These are phyloP conservation scores for Rhododendron simsii DNA, from an alignment of 148 eudicot species.

Conservation along the genomic window DNA sequence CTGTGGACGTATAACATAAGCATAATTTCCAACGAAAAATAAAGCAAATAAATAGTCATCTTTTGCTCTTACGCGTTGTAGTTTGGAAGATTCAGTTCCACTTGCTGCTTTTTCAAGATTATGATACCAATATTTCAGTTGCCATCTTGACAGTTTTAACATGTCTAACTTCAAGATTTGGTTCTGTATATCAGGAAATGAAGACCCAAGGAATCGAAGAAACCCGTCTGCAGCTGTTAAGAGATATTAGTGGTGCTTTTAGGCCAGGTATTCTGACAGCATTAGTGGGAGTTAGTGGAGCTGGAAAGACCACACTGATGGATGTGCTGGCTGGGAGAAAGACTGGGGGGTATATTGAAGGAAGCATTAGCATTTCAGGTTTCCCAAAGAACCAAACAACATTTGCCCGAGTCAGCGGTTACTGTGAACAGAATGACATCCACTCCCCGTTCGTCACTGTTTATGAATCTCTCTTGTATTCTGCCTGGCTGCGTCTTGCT, in stretches of 20 bases:
- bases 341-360: conserved; percentile 1
- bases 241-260: conserved; percentile 13
- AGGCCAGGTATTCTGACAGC: conserved; percentile 39
- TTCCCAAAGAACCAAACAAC: not conserved
- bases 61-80: not conserved
- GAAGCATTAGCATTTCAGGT: conserved; percentile 1
- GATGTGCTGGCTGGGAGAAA: not conserved
- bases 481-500: conserved; percentile 39
- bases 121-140: not conserved
- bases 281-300: conserved; percentile 9
- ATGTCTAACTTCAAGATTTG: not conserved
- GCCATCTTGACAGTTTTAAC: not conserved
- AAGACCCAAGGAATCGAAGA: conserved; percentile 30
- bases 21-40: not conserved
- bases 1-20: not conserved
- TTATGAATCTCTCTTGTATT: conserved; percentile 35
- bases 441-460: conserved; percentile 38
- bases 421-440: conserved; percentile 24
- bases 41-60: not conserved
- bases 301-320: conserved; percentile 1
- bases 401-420: conserved; percentile 3
- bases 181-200: conserved; percentile 27
- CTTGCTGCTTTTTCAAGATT: not conserved
- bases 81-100: not conserved
- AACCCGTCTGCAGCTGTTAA: conserved; percentile 24